These are phyloP conservation scores for Euphorbia tirucalli DNA, from an alignment of 345 rosid species.

Conservation along the genomic window DNA sequence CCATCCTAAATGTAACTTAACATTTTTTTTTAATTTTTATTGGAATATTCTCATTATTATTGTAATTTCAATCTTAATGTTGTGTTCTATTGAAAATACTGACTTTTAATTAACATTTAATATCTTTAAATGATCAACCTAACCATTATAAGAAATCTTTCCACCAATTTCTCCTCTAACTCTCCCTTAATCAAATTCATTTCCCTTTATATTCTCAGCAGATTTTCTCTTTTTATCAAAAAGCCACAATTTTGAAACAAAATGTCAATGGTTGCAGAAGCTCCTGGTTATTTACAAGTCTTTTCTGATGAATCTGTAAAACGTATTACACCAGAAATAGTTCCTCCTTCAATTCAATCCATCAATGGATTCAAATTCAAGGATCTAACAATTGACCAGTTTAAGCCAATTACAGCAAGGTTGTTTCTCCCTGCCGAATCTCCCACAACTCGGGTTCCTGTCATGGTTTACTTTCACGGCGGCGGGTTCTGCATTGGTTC, in stretches of 20 bases:
- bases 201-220: not conserved
- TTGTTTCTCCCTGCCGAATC: slow-evolving; percentile 39
- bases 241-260: not conserved
- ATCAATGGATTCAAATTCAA: slow-evolving; percentile 38
- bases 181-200: not conserved
- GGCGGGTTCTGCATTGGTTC: slow-evolving; percentile 67
- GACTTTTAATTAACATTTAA: not conserved
- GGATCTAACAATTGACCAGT: slow-evolving; percentile 40
- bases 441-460: slow-evolving; percentile 26
- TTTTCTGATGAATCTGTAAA: slow-evolving; percentile 51
- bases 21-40: not conserved
- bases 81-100: not conserved
- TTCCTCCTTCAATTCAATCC: slow-evolving; percentile 32
- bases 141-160: not conserved
- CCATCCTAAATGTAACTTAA: not conserved
- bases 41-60: not conserved
- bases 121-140: slow-evolving; percentile 19
- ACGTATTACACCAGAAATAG: slow-evolving; percentile 40
- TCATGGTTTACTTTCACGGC: slow-evolving; percentile 61
- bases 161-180: not conserved
- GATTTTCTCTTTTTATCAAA: not conserved
- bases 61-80: not conserved
- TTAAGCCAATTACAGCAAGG: slow-evolving; percentile 47
- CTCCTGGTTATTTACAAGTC: slow-evolving; percentile 51
- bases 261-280: slow-evolving; percentile 49